phyloP scores from a whole-genome alignment of 2,329 filamentous ascomycete species.

The Pseudogymnoascus pannorum region DNA sequence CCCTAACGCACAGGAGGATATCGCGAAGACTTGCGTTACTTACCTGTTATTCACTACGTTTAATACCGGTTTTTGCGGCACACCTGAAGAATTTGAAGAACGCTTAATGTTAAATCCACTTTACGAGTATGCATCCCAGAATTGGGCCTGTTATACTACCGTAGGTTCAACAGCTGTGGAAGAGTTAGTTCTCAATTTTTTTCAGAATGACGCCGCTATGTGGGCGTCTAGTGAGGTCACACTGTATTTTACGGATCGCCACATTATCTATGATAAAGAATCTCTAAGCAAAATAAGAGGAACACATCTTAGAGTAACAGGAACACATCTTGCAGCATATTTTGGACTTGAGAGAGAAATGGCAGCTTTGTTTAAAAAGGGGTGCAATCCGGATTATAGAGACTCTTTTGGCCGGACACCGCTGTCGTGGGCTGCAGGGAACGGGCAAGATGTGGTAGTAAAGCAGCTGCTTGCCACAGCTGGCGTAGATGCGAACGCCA shows the following conservation, averaged over 20 bases:
- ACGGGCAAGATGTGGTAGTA: no score
- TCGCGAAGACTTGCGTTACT: slow-evolving; percentile 29
- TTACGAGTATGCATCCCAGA: slow-evolving; percentile 22
- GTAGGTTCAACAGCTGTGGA: slow-evolving; percentile 12
- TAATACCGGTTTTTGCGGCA: slow-evolving; percentile 13
- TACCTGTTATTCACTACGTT: slow-evolving; percentile 33
- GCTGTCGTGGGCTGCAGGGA: slow-evolving; percentile 22
- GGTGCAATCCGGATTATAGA: slow-evolving; percentile 9
- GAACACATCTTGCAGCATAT: slow-evolving; percentile 23
- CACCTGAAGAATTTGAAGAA: slow-evolving; percentile 12
- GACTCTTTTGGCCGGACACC: slow-evolving; percentile 26
- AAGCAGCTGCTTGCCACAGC: no score
- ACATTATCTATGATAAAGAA: no score
- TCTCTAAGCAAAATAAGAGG: slow-evolving; percentile 10
- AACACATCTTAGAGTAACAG: slow-evolving; percentile 23
- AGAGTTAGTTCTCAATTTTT: slow-evolving; percentile 15
- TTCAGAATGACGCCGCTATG: slow-evolving; percentile 14
- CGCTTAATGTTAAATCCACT: slow-evolving; percentile 16
- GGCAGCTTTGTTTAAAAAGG: slow-evolving; percentile 10
- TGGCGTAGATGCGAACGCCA: no score
- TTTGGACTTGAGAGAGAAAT: slow-evolving; percentile 19
- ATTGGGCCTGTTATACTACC: slow-evolving; percentile 22
- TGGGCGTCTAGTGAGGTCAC: slow-evolving; percentile 17
- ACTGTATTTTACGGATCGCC: neutral
- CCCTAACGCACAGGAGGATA: slow-evolving; percentile 23